Base-by-base conservation (phyloP, 2,329 filamentous ascomycete genomes). In the Neophaeococcomyces mojaviensis region DNA sequence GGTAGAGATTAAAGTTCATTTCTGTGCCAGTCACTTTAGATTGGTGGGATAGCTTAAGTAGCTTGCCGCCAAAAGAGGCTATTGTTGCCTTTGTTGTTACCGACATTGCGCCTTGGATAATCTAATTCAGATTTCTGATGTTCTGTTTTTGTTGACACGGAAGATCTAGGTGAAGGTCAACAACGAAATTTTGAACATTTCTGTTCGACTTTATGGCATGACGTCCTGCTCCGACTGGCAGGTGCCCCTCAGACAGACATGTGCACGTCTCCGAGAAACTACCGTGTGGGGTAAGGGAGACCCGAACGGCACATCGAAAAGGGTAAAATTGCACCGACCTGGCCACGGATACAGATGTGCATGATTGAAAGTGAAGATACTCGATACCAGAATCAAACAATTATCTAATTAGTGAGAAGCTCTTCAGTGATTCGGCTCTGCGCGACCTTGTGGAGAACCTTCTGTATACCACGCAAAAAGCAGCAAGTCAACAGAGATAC, bases 1-100 rank as follows among this genome's bases (percentile, higher is more conserved):
- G 77, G 72, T 86, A 98, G 59, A 98, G 76, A 71, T 94, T 94
- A 61, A 97, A 79, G 63, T 79, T 80, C 90, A 97, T 98, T 59
- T 88, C 81, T 56, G 88, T 95, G 58, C 79, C 80, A 47, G 88
- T 94, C 51, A 79, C 76, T 55, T 76, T 71, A 46, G 89, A 88
- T 62, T 82, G 70, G 77, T 98, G 92, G 58, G 83, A 81, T 51
- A 98, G 86, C 76, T 98, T 97, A 59, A 95, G 79, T 49, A 98
- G 84, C 70, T 88, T 88, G 64, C 92, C 92, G 64, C 89, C 90
- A 64, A 96, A 97, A 65, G 82, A 86, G 72, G 82, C 77, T 68
- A 97, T 95, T 53, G 85, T 87, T 50, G 87, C 84, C 65, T 86
- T 94, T 56, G 85, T 94, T 64, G 85, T 86, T 74, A 97, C 88